phyloP scores from a whole-genome alignment of 2,329 filamentous ascomycete genomes.

The Fusarium globosum region DNA sequence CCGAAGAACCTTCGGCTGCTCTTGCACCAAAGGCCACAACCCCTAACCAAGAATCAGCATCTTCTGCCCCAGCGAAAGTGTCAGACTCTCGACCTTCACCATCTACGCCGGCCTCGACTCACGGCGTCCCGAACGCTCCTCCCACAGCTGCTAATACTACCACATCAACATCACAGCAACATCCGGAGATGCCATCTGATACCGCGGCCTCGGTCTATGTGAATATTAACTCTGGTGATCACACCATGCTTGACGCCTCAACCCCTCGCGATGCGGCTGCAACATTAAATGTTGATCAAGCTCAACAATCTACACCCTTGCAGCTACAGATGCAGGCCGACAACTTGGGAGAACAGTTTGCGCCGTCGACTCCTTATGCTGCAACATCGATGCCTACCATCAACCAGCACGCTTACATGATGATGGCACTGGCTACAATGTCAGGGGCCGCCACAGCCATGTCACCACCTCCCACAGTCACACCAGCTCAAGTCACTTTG shows the following conservation, averaged over 20 bases:
- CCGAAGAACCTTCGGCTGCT: conserved; percentile 8
- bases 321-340: conserved; percentile 31
- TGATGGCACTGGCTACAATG: conserved; percentile 58
- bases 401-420: conserved; percentile 56
- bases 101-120: conserved; percentile 36
- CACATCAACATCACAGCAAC: conserved; percentile 28
- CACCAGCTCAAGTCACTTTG: conserved; percentile 59
- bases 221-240: conserved; percentile 31
- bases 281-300: conserved; percentile 15
- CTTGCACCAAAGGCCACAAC: conserved; percentile 11
- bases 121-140: conserved; percentile 9
- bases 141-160: conserved; percentile 20
- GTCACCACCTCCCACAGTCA: conserved; percentile 58
- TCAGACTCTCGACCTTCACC: conserved; percentile 25
- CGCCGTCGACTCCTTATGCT: conserved; percentile 50
- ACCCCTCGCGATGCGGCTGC: conserved; percentile 9
- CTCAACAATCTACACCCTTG: conserved; percentile 38
- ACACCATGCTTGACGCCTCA: conserved; percentile 40
- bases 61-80: conserved; percentile 13
- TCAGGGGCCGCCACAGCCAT: conserved; percentile 51
- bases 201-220: conserved; percentile 17
- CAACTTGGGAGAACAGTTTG: conserved; percentile 42
- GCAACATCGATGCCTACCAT: conserved; percentile 48
- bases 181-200: conserved; percentile 33
- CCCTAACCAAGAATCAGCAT: conserved; percentile 7